Base-by-base conservation (phyloP, 768 basidiomycete species). In the Pulveroboletus frians region DNA sequence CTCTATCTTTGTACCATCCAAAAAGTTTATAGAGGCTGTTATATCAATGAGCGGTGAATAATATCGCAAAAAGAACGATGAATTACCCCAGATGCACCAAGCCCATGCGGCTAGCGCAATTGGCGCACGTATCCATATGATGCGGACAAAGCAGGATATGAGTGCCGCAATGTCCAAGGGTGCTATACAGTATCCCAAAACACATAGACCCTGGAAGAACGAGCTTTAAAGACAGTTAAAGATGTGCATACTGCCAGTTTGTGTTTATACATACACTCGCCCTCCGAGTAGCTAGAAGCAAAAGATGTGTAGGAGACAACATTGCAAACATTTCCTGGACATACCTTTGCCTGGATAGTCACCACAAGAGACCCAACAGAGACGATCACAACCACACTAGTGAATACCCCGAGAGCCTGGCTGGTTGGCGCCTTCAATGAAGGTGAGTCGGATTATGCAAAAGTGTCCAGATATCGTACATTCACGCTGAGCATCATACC, bases 31-130 rank as follows among this genome's bases (percentile, higher is more conserved):
- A 17, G 92, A 88, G 2, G 94, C 93, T 96, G 43, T 41, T 27
- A 42, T 11, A 23, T 36, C 20, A 9, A 39, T 53, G 9, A 58
- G 56, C 14, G 6, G 30, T 35, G 27, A 44, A 26, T 7, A 10
- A 30, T 4, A n/a, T 2, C 23, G 44, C 21, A 32, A 21, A 27
- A 39, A 18, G 36, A 44, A 26, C 18, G 27, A 18, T 37, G 9
- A 37, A n/a, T 21, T 62, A 97, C 94, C 95, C 92, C 93, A 98
- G 50, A 96, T 88, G 66, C 85, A 91, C 95, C 95, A 98, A 32
- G 77, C 92, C 87, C 92, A 95, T 11, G 91, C 88, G 17, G 84
- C 75, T 23, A 95, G 66, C 39, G 92, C 86, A 27, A 98, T 68
- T 9, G 95, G 95, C 27, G 84, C 85, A 49, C 95, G 80, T 49